Percentiles rank a stretch among this genome's conserved stretches.
phyloP scores from a whole-genome alignment of 139 green algal species.

The Asterochloris sp. region DNA sequence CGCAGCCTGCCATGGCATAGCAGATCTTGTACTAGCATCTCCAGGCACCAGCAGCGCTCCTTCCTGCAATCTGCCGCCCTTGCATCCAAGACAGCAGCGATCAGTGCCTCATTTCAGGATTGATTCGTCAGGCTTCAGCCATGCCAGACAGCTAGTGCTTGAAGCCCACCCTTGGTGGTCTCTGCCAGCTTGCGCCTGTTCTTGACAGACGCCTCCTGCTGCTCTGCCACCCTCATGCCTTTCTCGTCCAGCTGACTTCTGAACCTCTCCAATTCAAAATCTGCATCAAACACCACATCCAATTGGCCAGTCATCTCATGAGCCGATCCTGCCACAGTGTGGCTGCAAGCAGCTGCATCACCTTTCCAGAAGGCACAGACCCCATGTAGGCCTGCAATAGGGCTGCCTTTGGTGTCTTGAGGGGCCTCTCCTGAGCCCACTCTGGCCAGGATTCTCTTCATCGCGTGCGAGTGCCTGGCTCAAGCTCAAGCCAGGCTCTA shows the following conservation, averaged over 20 bases:
- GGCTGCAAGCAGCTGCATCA: neutral
- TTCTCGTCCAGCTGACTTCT: slow-evolving; percentile 75
- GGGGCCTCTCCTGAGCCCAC: too few species aligned
- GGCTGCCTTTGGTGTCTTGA: neutral
- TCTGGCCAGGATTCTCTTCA: neutral
- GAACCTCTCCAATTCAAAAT: slow-evolving; percentile 82
- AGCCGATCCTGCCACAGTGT: neutral
- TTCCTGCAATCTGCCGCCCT: neutral
- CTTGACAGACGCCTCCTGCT: slow-evolving; percentile 71
- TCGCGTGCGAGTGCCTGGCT: too few species aligned
- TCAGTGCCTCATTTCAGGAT: neutral
- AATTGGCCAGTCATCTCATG: neutral
- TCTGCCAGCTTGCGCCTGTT: slow-evolving; percentile 60
- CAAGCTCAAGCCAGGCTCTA: too few species aligned
- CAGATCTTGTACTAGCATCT: neutral
- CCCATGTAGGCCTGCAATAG: neutral
- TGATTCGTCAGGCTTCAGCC: neutral
- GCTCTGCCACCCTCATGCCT: slow-evolving; percentile 73
- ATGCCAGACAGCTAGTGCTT: neutral
- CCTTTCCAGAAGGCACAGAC: slow-evolving; percentile 10
- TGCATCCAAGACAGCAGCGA: neutral
- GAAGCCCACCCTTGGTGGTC: slow-evolving; percentile 43
- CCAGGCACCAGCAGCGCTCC: neutral
- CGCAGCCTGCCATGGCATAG: too few species aligned
- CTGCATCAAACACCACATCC: slow-evolving; percentile 24